Evolutionary conservation across 768 basidiomycete species (phyloP).

Genomic region (Trichaptum fuscoviolaceum): DNA sequence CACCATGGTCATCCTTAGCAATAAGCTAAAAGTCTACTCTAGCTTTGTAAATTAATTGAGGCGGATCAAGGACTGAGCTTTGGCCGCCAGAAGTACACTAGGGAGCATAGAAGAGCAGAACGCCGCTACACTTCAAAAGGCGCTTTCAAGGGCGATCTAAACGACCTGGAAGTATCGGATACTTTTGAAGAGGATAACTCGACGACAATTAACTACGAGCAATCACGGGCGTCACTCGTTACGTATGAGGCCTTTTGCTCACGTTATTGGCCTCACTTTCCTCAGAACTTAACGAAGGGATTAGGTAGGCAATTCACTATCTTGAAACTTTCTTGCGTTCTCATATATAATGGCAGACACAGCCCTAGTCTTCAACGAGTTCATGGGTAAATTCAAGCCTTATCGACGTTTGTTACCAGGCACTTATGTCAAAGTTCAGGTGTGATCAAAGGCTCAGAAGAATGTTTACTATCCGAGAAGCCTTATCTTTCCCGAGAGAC

Average conservation of each 20-base stretch:
- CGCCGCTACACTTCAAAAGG: conserved; percentile 3
- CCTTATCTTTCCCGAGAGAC: conserved; percentile 37
- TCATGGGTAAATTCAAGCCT: conserved; percentile 45
- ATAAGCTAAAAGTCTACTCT: conserved; percentile 1
- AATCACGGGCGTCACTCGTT: conserved; percentile 22
- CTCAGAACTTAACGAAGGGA: conserved; percentile 43
- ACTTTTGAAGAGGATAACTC: neutral
- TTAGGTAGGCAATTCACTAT: conserved; percentile 36
- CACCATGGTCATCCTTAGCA: neutral
- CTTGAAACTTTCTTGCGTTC: neutral
- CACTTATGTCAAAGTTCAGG: conserved; percentile 27
- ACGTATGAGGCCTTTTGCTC: conserved; percentile 43
- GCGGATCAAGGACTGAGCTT: conserved; percentile 31
- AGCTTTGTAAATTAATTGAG: conserved; percentile 48
- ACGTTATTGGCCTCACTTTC: conserved; percentile 57
- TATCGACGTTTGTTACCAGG: neutral
- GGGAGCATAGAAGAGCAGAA: conserved; percentile 9
- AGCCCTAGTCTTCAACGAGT: conserved; percentile 55
- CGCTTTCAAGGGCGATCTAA: conserved; percentile 6
- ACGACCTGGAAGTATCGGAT: conserved; percentile 7
- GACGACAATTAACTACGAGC: neutral
- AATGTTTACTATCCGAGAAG: conserved; percentile 29
- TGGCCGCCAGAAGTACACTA: conserved; percentile 3
- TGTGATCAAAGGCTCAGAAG: conserved; percentile 66
- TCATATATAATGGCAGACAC: conserved; percentile 38